These are phyloP conservation scores for Boletellus emodensis DNA, from an alignment of 768 basidiomycete species.

Conservation along the genomic window DNA sequence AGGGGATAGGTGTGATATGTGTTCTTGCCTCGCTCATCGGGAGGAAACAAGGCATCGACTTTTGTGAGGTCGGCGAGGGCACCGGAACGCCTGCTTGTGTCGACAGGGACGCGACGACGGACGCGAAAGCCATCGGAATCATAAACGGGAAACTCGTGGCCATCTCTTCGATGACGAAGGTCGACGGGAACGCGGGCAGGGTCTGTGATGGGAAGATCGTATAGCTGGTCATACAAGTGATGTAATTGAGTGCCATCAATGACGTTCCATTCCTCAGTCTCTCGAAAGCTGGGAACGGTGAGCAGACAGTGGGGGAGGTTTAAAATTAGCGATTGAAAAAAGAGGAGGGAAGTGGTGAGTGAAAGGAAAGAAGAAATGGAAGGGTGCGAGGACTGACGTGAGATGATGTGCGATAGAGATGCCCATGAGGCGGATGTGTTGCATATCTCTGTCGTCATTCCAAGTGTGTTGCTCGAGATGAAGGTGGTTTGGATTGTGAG, in stretches of 20 bases:
- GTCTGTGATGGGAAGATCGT: neutral
- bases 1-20: conserved; percentile 1
- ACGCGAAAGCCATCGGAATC: neutral
- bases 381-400: neutral
- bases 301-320: too few species aligned
- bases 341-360: too few species aligned
- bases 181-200: neutral
- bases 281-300: too few species aligned
- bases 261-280: too few species aligned
- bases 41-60: neutral
- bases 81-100: neutral
- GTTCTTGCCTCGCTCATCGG: neutral
- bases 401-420: conserved; percentile 6
- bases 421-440: neutral
- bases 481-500: too few species aligned
- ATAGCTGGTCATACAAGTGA: neutral
- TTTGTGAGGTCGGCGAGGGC: neutral
- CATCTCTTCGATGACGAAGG: neutral
- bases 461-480: neutral
- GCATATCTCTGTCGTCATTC: neutral
- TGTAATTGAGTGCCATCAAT: too few species aligned
- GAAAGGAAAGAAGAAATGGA: too few species aligned
- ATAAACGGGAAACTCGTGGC: neutral
- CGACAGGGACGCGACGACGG: neutral
- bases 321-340: too few species aligned